These are phyloP conservation scores for Neurospora sp. DNA, from an alignment of 495 filamentous ascomycete genomes.

Conservation along the genomic window DNA sequence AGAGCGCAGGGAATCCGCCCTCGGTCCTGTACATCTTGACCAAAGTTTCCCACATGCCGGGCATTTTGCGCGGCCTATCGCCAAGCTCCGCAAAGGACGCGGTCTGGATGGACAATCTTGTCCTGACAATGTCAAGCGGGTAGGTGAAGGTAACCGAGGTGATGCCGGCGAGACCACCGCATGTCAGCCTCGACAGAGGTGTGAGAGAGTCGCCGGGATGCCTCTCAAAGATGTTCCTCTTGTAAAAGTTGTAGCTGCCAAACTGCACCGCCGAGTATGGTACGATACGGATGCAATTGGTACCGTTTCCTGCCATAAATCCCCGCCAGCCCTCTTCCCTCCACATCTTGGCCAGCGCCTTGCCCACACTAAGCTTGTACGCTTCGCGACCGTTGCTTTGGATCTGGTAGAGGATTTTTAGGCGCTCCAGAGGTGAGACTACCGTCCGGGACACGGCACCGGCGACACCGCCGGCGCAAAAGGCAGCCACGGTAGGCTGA, in stretches of 20 bases:
- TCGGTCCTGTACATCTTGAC: slow-evolving; percentile 78
- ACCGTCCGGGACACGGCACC: slow-evolving; percentile 96
- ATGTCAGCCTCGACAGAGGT: slow-evolving; percentile 61
- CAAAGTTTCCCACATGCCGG: slow-evolving; percentile 89
- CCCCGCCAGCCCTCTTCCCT: slow-evolving; percentile 91
- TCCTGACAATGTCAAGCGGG: slow-evolving; percentile 93
- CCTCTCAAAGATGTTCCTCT: slow-evolving; percentile 72
- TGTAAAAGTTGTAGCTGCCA: slow-evolving; percentile 95
- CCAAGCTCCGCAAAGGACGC: slow-evolving; percentile 79
- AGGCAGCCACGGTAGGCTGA: slow-evolving; percentile 80
- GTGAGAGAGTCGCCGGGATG: slow-evolving; percentile 56
- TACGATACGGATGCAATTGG: slow-evolving; percentile 95
- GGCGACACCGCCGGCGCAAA: slow-evolving; percentile 90
- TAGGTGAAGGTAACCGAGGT: slow-evolving; percentile 75
- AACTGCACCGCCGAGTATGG: slow-evolving; percentile 98
- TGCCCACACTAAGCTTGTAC: slow-evolving; percentile 81
- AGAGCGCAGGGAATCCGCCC: slow-evolving; percentile 73
- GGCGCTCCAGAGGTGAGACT: slow-evolving; percentile 85
- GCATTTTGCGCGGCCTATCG: slow-evolving; percentile 50
- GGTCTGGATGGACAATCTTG: slow-evolving; percentile 88
- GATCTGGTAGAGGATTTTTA: slow-evolving; percentile 96
- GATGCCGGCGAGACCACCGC: slow-evolving; percentile 82
- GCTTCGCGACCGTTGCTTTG: slow-evolving; percentile 85
- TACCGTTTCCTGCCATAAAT: slow-evolving; percentile 94
- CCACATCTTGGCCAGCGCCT: slow-evolving; percentile 90